A percentile compares a stretch with the other conserved stretches of the same genome.
Conservation (phyloP, 2,329 filamentous ascomycete species). For the Aspergillus sojae region DNA sequence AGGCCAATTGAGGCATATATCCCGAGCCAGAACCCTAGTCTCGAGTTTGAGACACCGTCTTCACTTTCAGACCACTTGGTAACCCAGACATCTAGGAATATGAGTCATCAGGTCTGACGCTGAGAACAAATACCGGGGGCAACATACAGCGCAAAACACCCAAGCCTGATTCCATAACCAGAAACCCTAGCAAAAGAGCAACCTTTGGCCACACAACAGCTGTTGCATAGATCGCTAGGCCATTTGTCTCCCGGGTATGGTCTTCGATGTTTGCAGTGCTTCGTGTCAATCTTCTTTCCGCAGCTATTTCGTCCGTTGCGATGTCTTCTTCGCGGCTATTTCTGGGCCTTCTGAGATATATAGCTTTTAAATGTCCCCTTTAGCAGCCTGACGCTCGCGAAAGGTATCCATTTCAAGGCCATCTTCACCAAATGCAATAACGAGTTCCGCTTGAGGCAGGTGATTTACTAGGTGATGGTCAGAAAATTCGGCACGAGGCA, state of each 20-base stretch:
- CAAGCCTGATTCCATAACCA: not conserved
- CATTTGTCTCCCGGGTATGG: not conserved
- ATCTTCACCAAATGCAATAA: not conserved
- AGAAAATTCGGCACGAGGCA: too few relatives aligned
- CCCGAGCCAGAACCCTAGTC: not conserved
- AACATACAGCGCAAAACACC: not conserved
- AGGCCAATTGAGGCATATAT: too few relatives aligned
- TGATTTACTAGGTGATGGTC: not conserved
- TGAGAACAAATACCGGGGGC: too few relatives aligned
- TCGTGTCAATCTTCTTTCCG: not conserved
- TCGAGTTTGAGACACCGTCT: not conserved
- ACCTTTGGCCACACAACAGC: not conserved
- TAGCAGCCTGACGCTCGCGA: not conserved
- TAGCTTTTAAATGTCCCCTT: not conserved
- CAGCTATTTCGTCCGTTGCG: not conserved
- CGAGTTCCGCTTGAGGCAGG: not conserved
- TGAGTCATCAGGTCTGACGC: not conserved
- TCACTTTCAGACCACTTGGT: not conserved
- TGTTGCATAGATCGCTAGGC: not conserved
- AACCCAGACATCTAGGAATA: not conserved
- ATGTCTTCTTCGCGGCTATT: not conserved
- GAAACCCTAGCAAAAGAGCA: not conserved
- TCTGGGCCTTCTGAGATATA: not conserved
- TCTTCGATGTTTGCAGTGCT: not conserved
- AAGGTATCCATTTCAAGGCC: not conserved